Conservation (phyloP, 306 rosid genomes). For the Prunus mume region DNA sequence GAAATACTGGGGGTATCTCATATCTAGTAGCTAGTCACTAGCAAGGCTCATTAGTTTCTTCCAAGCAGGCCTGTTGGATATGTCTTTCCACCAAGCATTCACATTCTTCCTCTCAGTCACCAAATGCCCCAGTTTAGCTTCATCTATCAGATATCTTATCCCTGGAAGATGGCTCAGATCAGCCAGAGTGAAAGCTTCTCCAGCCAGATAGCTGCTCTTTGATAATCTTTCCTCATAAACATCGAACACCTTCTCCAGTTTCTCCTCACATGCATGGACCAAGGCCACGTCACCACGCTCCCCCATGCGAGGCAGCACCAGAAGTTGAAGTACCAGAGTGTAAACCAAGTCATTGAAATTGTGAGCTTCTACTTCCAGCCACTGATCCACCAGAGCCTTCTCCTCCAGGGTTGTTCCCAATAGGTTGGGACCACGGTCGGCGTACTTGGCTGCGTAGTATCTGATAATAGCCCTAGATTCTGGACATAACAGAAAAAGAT, state of each 20-base stretch:
- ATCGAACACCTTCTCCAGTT: constrained; percentile 54
- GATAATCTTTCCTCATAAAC: constrained; percentile 53
- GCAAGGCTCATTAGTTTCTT: constrained; percentile 45
- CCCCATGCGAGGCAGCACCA: constrained; percentile 56
- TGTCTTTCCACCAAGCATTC: constrained; percentile 64
- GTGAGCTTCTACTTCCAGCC: constrained; percentile 77
- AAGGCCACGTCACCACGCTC: constrained; percentile 37
- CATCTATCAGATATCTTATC: constrained; percentile 40
- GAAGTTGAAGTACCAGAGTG: constrained; percentile 46
- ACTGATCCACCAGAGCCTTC: constrained; percentile 64
- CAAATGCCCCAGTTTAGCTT: constrained; percentile 48
- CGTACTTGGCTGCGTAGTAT: constrained; percentile 59
- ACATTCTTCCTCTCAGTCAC: constrained; percentile 47
- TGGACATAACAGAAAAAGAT: background rate
- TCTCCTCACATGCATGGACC: constrained; percentile 35
- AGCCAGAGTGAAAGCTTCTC: constrained; percentile 54
- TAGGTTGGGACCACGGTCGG: constrained; percentile 51
- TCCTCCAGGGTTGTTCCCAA: constrained; percentile 59
- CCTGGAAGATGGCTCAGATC: constrained; percentile 70
- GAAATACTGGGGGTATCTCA: no score
- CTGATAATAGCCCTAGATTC: constrained; percentile 70
- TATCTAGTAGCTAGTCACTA: background rate
- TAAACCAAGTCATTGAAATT: constrained; percentile 61
- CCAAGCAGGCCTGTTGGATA: constrained; percentile 66
- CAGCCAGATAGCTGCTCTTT: constrained; percentile 49